Percentiles rank a stretch among this genome's conserved stretches.
These are phyloP conservation scores for Westerdykella ornata DNA, from an alignment of 2,329 filamentous ascomycete species.

Conservation along the genomic window DNA sequence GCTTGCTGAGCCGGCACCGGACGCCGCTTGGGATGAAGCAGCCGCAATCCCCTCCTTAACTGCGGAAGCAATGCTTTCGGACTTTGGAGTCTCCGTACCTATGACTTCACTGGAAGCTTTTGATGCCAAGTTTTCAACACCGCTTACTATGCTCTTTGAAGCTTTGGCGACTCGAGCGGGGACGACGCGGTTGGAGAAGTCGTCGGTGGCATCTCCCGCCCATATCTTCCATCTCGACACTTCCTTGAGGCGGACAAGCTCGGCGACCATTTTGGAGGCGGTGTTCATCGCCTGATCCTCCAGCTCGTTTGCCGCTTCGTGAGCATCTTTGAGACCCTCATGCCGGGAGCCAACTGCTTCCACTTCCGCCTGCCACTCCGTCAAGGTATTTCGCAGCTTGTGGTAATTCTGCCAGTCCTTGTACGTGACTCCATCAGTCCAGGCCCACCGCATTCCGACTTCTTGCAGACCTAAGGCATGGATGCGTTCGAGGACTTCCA, in stretches of 20 bases:
- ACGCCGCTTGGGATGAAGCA: conserved; percentile 14
- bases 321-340: conserved; percentile 61
- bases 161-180: conserved; percentile 49
- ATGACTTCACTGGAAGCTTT: conserved; percentile 33
- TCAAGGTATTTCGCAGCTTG: conserved; percentile 72
- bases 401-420: conserved; percentile 97
- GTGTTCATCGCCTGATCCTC: conserved; percentile 74
- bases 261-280: conserved; percentile 70
- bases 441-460: conserved; percentile 89
- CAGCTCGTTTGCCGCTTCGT: conserved; percentile 60
- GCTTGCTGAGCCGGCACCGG: conserved; percentile 5
- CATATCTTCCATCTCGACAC: conserved; percentile 78
- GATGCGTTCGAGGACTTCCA: conserved; percentile 75
- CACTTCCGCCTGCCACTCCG: conserved; percentile 78
- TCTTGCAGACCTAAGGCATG: conserved; percentile 80
- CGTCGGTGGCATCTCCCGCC: conserved; percentile 64
- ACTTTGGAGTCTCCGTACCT: conserved; percentile 26
- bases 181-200: conserved; percentile 66
- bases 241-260: conserved; percentile 74
- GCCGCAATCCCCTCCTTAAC: conserved; percentile 9
- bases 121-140: conserved; percentile 33
- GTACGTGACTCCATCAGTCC: conserved; percentile 92
- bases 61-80: conserved; percentile 32
- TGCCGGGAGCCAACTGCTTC: conserved; percentile 69
- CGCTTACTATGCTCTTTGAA: conserved; percentile 38